Evolutionary conservation across 2,329 filamentous ascomycete genomes (phyloP).

Genomic region (Emergomyces orientalis): DNA sequence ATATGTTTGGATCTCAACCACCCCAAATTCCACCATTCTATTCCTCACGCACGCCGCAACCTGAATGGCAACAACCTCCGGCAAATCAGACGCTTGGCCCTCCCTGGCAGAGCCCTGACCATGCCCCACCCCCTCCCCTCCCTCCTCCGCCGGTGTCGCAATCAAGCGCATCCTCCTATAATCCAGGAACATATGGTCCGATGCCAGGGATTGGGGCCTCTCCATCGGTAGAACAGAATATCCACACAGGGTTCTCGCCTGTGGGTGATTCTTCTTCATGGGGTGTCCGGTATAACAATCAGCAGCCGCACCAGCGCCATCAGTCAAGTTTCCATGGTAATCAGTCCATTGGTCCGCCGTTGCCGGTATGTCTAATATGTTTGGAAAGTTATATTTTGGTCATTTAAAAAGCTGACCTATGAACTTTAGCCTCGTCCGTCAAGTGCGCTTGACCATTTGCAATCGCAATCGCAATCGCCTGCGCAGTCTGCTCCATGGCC

Average conservation of each 20-base stretch:
- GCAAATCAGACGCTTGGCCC: constrained; percentile 15
- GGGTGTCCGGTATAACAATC: constrained; percentile 36
- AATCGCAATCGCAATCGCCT: constrained; percentile 16
- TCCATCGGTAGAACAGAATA: constrained; percentile 15
- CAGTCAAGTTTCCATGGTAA: constrained; percentile 9
- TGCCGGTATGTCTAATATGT: constrained; percentile 26
- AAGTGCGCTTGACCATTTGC: constrained; percentile 23
- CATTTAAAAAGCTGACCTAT: not conserved
- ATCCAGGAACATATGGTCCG: constrained; percentile 29
- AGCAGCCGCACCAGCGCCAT: constrained; percentile 13
- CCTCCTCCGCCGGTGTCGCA: constrained; percentile 17
- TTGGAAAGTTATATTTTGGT: not conserved
- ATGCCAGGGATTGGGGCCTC: constrained; percentile 21
- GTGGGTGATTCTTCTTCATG: constrained; percentile 30
- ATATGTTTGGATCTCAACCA: constrained; percentile 29
- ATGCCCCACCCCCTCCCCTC: constrained; percentile 15
- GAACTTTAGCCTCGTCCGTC: constrained; percentile 28
- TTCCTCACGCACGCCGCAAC: constrained; percentile 23
- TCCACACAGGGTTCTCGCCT: constrained; percentile 12
- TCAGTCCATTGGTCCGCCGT: constrained; percentile 25
- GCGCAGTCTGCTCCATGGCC: constrained; percentile 11
- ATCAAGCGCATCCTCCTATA: constrained; percentile 22
- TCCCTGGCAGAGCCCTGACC: constrained; percentile 18
- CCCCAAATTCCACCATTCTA: constrained; percentile 19
- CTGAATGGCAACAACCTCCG: constrained; percentile 31